These are phyloP conservation scores for Neoarthrinium moseri DNA, from an alignment of 2,329 filamentous ascomycete species.

Conservation along the genomic window DNA sequence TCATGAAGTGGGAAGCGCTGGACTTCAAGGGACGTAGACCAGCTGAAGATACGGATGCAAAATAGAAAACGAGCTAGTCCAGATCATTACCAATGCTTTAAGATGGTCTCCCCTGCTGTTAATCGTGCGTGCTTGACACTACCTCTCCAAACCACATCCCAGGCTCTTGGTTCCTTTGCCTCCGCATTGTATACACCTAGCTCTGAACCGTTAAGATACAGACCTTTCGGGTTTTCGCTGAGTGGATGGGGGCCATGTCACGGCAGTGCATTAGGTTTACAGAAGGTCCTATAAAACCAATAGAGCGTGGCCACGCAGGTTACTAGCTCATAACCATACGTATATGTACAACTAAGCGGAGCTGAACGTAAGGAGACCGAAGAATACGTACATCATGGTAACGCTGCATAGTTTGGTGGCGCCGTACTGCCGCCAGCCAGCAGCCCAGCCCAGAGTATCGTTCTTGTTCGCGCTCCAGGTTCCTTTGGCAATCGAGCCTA, in stretches of 20 bases:
- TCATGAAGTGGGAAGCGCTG: neutral
- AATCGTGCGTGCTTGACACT: too few relatives aligned
- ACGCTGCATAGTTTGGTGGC: constrained; percentile 24
- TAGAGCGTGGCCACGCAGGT: too few relatives aligned
- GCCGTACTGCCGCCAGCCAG: constrained; percentile 24
- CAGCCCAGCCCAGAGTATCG: constrained; percentile 18
- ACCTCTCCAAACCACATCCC: too few relatives aligned
- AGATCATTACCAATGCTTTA: too few relatives aligned
- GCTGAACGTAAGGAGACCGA: constrained; percentile 8
- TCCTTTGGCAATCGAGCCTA: constrained; percentile 21
- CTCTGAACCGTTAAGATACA: neutral
- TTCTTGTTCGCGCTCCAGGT: constrained; percentile 20
- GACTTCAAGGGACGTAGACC: neutral
- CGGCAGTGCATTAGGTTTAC: constrained; percentile 24
- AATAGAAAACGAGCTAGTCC: too few relatives aligned
- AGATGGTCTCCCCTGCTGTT: too few relatives aligned
- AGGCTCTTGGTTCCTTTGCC: too few relatives aligned
- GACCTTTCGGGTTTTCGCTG: neutral
- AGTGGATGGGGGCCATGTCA: constrained; percentile 20
- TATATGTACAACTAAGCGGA: constrained; percentile 8
- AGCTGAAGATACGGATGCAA: neutral
- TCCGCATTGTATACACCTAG: too few relatives aligned
- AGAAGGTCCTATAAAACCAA: constrained; percentile 24
- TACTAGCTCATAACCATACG: constrained; percentile 19
- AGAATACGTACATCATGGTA: constrained; percentile 27